phyloP scores from a whole-genome alignment of 352 stramenopile species.

The Albugo laibachii region DNA sequence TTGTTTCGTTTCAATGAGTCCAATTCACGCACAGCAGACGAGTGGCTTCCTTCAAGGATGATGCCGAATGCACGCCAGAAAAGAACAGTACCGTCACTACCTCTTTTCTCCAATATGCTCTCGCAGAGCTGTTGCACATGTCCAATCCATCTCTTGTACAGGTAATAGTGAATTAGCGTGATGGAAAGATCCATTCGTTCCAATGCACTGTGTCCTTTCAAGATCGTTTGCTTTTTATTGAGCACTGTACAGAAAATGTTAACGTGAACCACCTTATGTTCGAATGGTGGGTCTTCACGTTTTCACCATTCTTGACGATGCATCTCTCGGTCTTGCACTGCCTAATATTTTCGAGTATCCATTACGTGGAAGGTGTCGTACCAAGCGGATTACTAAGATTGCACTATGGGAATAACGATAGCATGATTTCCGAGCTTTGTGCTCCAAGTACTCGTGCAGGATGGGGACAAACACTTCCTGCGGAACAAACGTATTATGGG shows the following conservation, averaged over 20 bases:
- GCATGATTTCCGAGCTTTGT: slow-evolving; percentile 10
- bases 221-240: too few species aligned
- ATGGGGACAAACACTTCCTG: slow-evolving; percentile 30
- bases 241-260: too few species aligned
- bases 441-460: slow-evolving; percentile 25
- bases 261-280: too few species aligned
- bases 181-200: too few species aligned
- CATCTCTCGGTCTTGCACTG: too few species aligned
- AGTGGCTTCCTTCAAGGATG: slow-evolving; percentile 50
- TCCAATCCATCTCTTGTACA: slow-evolving; percentile 73
- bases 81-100: slow-evolving; percentile 49
- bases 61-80: slow-evolving; percentile 80
- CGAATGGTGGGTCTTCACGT: too few species aligned
- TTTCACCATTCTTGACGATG: too few species aligned
- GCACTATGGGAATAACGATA: too few species aligned
- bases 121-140: slow-evolving; percentile 72
- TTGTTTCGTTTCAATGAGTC: slow-evolving; percentile 62
- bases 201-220: too few species aligned
- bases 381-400: too few species aligned
- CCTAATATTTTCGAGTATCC: too few species aligned
- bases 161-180: slow-evolving; percentile 68
- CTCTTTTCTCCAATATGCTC: slow-evolving; percentile 58
- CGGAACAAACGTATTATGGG: slow-evolving; percentile 10
- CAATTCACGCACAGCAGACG: slow-evolving; percentile 67
- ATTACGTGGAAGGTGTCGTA: too few species aligned